Conservation (phyloP, 257 asterid species). For the Mentha longifolia region DNA sequence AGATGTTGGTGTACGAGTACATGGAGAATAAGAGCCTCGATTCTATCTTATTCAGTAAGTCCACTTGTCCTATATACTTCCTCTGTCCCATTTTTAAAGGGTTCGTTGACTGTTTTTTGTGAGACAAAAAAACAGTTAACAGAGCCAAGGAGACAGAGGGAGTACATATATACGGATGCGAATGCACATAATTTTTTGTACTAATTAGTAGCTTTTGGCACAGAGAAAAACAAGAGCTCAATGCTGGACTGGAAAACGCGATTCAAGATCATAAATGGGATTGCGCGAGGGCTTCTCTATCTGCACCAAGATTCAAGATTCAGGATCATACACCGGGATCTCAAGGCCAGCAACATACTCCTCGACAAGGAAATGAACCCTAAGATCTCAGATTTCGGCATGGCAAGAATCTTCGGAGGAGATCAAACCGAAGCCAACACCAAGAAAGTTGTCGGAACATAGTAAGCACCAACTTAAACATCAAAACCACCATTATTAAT, state of each 20-base stretch:
- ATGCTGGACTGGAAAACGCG: slow-evolving; percentile 66
- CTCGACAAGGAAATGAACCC: slow-evolving; percentile 71
- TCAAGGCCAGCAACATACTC: slow-evolving; percentile 77
- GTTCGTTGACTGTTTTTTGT: too few species aligned
- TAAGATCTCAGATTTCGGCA: slow-evolving; percentile 82
- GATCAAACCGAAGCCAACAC: slow-evolving; percentile 78
- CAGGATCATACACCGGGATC: slow-evolving; percentile 77
- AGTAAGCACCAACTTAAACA: slow-evolving; percentile 44
- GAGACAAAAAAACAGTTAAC: too few species aligned
- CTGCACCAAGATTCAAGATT: slow-evolving; percentile 87
- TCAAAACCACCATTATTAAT: background rate
- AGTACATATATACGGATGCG: background rate
- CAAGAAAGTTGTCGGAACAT: slow-evolving; percentile 74
- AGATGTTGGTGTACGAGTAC: slow-evolving; percentile 73
- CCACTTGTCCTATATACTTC: background rate
- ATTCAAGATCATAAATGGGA: slow-evolving; percentile 69
- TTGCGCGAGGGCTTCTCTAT: slow-evolving; percentile 72
- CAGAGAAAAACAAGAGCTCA: slow-evolving; percentile 57
- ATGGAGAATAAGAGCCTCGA: slow-evolving; percentile 79
- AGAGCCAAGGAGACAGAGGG: too few species aligned
- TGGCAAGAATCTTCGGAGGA: slow-evolving; percentile 82
- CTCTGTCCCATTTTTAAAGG: too few species aligned
- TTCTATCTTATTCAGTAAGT: slow-evolving; percentile 64
- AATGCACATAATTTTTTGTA: too few species aligned
- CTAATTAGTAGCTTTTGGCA: slow-evolving; percentile 21